phyloP scores from a whole-genome alignment of 2,329 filamentous ascomycete species.

The Colletotrichum shisoi region DNA sequence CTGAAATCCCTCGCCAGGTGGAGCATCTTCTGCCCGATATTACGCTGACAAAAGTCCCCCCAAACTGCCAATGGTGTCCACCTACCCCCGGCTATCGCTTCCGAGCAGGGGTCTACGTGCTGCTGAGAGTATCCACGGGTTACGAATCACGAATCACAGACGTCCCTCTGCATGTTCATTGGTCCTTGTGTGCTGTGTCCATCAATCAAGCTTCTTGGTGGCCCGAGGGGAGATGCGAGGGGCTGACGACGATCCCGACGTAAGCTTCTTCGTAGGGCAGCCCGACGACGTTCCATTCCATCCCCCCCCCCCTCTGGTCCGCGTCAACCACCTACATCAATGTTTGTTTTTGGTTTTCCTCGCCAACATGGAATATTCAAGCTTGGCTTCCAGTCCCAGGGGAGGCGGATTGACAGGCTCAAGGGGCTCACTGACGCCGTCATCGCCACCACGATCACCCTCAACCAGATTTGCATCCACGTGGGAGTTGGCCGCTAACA shows the following conservation, averaged over 20 bases:
- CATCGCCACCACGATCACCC: constrained; percentile 11
- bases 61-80: no score
- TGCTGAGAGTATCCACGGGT: background rate
- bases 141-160: constrained; percentile 37
- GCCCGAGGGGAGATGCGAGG: constrained; percentile 2
- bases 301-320: background rate
- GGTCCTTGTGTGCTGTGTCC: background rate
- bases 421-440: background rate
- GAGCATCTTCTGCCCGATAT: constrained; percentile 30
- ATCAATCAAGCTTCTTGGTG: constrained; percentile 29
- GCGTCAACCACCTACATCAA: constrained; percentile 15
- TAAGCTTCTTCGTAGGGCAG: constrained; percentile 24
- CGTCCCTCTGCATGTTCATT: constrained; percentile 14
- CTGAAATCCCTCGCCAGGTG: constrained; percentile 15
- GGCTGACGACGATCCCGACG: constrained; percentile 37
- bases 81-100: constrained; percentile 24
- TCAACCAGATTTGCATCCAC: background rate
- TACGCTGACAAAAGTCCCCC: constrained; percentile 35
- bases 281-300: background rate
- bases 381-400: background rate
- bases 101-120: constrained; percentile 4
- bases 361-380: background rate
- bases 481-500: constrained; percentile 5
- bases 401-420: background rate
- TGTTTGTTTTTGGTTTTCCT: background rate